A percentile compares a stretch with the other conserved stretches of the same genome.
phyloP scores from a whole-genome alignment of 2,329 filamentous ascomycete species.

The Diaporthe destruens region DNA sequence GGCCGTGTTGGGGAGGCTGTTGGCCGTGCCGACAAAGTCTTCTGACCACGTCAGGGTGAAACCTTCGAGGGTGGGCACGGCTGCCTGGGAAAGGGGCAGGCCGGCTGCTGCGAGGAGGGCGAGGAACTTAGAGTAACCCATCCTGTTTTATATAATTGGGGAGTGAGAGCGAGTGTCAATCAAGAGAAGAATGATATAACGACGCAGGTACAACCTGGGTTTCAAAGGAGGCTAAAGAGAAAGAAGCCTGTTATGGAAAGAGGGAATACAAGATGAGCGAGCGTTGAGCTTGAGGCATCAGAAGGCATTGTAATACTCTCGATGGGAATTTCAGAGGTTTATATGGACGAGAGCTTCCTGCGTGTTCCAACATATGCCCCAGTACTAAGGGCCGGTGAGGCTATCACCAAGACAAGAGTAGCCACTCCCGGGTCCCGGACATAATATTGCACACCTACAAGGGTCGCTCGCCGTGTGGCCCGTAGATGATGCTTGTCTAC shows the following conservation, averaged over 20 bases:
- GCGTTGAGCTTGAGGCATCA: neutral
- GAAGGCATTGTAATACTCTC: neutral
- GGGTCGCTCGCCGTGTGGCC: slow-evolving; percentile 18
- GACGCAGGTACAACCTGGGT: slow-evolving; percentile 7
- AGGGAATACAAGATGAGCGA: slow-evolving; percentile 10
- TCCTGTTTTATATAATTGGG: neutral
- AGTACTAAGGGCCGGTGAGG: slow-evolving; percentile 1
- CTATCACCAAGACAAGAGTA: slow-evolving; percentile 15
- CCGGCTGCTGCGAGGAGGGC: slow-evolving; percentile 20
- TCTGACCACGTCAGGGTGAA: slow-evolving; percentile 48
- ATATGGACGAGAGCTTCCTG: slow-evolving; percentile 6
- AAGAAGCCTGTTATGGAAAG: slow-evolving; percentile 3
- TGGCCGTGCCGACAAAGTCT: slow-evolving; percentile 48
- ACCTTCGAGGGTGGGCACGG: slow-evolving; percentile 43
- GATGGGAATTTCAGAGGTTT: neutral
- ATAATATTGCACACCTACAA: slow-evolving; percentile 22
- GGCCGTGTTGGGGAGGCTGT: slow-evolving; percentile 33
- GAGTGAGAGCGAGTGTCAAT: neutral
- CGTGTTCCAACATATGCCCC: neutral
- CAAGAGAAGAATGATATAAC: neutral
- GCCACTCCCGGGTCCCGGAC: slow-evolving; percentile 22
- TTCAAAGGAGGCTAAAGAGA: slow-evolving; percentile 16
- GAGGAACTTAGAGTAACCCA: slow-evolving; percentile 11
- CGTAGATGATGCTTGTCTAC: slow-evolving; percentile 9
- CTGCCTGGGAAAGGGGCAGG: slow-evolving; percentile 25